phyloP scores from a whole-genome alignment of 2,329 filamentous ascomycete genomes.

The Aureobasidium sp. region DNA sequence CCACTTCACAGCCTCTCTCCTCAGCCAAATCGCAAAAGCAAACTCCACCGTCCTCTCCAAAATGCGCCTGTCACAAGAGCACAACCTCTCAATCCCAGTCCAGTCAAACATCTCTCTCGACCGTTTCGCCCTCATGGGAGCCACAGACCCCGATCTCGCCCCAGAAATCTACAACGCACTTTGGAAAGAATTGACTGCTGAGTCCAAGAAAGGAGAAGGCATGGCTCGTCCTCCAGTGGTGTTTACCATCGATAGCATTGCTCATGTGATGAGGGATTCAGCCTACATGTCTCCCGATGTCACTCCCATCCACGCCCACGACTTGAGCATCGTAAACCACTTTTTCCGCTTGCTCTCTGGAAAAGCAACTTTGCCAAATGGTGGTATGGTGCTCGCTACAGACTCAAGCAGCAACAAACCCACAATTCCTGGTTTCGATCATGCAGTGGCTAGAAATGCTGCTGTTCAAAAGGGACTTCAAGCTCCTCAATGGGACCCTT shows the following conservation, averaged over 20 bases:
- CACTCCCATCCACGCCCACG: conserved; percentile 74
- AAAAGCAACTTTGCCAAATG: conserved; percentile 50
- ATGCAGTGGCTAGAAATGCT: conserved; percentile 19
- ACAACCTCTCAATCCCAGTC: conserved; percentile 52
- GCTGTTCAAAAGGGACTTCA: conserved; percentile 19
- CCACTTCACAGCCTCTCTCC: conserved; percentile 63
- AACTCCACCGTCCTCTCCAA: conserved; percentile 57
- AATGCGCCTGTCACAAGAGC: conserved; percentile 42
- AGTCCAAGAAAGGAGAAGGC: conserved; percentile 32
- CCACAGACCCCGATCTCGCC: conserved; percentile 66
- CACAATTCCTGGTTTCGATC: conserved; percentile 54
- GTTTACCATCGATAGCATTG: conserved; percentile 68
- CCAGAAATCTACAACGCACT: conserved; percentile 75
- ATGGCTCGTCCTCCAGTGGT: conserved; percentile 55
- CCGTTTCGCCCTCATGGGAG: conserved; percentile 59
- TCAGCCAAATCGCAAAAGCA: conserved; percentile 63
- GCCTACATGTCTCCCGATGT: conserved; percentile 66
- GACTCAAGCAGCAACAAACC: conserved; percentile 65
- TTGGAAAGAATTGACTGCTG: conserved; percentile 65
- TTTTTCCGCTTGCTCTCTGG: conserved; percentile 67
- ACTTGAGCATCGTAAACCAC: conserved; percentile 65
- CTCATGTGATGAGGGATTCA: conserved; percentile 70
- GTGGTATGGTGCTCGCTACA: conserved; percentile 69
- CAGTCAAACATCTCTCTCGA: conserved; percentile 54
- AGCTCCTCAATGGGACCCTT: conserved; percentile 43